Base-by-base conservation (phyloP, 2,329 filamentous ascomycete species). In the Magnaporthiopsis incrustans region DNA sequence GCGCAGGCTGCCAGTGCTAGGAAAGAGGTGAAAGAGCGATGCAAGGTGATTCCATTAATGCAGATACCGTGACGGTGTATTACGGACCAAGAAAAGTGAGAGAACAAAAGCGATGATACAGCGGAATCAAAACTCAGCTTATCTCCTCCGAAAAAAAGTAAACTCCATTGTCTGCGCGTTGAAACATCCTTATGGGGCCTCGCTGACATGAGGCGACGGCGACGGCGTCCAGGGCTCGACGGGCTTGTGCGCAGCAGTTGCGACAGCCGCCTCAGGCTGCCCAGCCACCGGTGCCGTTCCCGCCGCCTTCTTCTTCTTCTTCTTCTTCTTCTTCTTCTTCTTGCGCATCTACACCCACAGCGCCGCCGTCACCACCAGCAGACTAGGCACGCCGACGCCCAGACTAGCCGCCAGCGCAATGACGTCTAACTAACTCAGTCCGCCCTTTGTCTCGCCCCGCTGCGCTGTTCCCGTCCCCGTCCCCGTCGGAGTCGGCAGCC, bases 361-460 rank as follows among this genome's bases (percentile, higher is more conserved):
- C 59, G 67, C 68, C 58, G 67, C 56, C 56, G 62, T 61, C 72
- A 61, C 79, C 32, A 67, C 72, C 66, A 59, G 72, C 75, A 64
- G 77, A 69, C 62, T 79, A 72, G 68, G 68, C 44, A 72, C 68
- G 2, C 70, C 73, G 32, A 75, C 64, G 22, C 69, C 70, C 60
- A 69, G 64, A 27, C 68, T 69, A 12, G 71, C 69, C 4, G 70
- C 71, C 35, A 72, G 44, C 1, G 70, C 71, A 10, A 72, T 67
- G 11, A 67, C 67, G 11, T 71, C 68, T 8, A 68, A 71, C 57
- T 69, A 66, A 63, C 68, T 72, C 12, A 71, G 57, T 4, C 70
- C 69, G 5, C 61, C 59, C 50, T 67, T 66, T 7, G 60, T 62
- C 27, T 60, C 62, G 10, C 27, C 61, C 44, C 22, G 32, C 22